Evolutionary conservation across 2,329 filamentous ascomycete genomes (phyloP), one percentile per base, ranked within the genome.

Genomic region (Dothidotthia symphoricarpi): DNA sequence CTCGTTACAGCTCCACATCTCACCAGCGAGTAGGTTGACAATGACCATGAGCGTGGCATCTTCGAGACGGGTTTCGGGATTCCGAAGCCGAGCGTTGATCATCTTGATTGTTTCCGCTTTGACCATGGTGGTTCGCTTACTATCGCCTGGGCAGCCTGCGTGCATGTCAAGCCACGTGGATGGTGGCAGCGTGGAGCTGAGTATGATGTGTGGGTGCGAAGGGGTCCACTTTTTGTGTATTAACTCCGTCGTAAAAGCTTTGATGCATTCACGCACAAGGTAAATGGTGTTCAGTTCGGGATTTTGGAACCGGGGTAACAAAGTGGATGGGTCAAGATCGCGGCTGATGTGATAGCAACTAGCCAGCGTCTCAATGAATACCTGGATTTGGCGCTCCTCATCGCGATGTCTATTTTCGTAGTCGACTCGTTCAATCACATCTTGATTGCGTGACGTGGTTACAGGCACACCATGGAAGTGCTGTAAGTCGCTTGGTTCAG

Each of bases 1-100:
- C 31, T 66, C 61, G 16, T 62, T 52, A 28, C 53, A 57, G n/a
- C 37, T 53, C 52, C 56, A 59, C 47, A 63, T 56, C 30, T 65
- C 59, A 2, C 58, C 56, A 4, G 44, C 54, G 3, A 66, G 33
- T 3, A 65, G 34, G 32, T 65, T 59, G 1, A 63, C 16, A 7
- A 65, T 58, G 22, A 58, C 39, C 16, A 59, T 52, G 7, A 66
- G 47, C 0, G 61, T 65, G 10, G 48, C 32, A 29, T 63, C 56
- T 4, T 57, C 41, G 5, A 43, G 39, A 15, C 49, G 41, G 3
- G 32, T 39, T 1, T 11, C 35, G 4, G 46, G 19, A 12, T 47
- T 16, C 1, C 15, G 30, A 3, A 64, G 38, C 10, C 57, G 45
- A 16, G 55, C 37, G 13, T 56, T 61, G 38, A 64, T 47, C 45